A percentile compares a stretch with the other conserved stretches of the same genome.
phyloP scores from a whole-genome alignment of 345 rosid genomes.

The Laguncularia racemosa region DNA sequence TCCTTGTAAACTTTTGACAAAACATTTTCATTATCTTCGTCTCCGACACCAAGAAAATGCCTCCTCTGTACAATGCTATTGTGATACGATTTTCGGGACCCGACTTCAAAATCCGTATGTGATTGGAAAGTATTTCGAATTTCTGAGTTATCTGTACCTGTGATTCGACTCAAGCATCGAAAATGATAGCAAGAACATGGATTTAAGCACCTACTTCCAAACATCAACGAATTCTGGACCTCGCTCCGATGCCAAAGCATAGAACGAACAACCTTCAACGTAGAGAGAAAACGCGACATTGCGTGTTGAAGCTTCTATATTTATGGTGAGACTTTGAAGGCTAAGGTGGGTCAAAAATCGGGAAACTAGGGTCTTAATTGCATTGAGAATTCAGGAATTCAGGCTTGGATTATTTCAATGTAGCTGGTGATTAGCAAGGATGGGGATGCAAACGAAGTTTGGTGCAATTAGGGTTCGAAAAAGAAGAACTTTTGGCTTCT shows the following conservation, averaged over 20 bases:
- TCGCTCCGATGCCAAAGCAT: slow-evolving; percentile 29
- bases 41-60: slow-evolving; percentile 86
- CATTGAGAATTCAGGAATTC: too few species aligned
- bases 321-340: background rate
- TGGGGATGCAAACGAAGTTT: too few species aligned
- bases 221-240: slow-evolving; percentile 17
- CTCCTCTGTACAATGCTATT: slow-evolving; percentile 36
- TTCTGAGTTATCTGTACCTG: slow-evolving; percentile 25
- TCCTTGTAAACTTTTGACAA: slow-evolving; percentile 84
- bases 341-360: too few species aligned
- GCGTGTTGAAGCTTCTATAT: slow-evolving; percentile 1
- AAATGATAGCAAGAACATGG: slow-evolving; percentile 18
- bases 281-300: slow-evolving; percentile 60
- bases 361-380: too few species aligned
- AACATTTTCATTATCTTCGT: slow-evolving; percentile 79
- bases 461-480: too few species aligned
- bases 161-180: slow-evolving; percentile 33
- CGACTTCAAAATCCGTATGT: slow-evolving; percentile 13
- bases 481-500: too few species aligned
- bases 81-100: slow-evolving; percentile 10
- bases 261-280: slow-evolving; percentile 36
- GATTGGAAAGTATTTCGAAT: slow-evolving; percentile 11
- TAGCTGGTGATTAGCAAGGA: too few species aligned
- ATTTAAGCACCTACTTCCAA: slow-evolving; percentile 14
- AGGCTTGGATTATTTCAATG: too few species aligned